These are phyloP conservation scores for Xylogone sp. DNA, from an alignment of 2,329 filamentous ascomycete species.

Conservation along the genomic window DNA sequence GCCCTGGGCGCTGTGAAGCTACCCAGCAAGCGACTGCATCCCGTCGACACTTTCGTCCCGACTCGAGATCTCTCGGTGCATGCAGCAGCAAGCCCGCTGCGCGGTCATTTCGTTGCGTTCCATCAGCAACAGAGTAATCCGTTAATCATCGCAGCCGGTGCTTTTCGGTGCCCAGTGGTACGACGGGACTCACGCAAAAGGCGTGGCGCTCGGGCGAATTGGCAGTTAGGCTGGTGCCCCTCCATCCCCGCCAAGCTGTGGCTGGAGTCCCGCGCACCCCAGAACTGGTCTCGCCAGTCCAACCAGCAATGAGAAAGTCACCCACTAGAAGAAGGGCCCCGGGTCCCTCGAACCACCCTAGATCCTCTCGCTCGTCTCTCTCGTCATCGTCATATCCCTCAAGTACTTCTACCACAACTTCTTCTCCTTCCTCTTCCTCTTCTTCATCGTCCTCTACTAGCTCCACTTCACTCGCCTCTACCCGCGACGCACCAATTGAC, in stretches of 20 bases:
- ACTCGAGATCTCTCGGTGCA: no score
- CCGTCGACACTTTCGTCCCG: no score
- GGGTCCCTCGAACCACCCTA: slow-evolving; percentile 10
- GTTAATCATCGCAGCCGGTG: no score
- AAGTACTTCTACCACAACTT: slow-evolving; percentile 6
- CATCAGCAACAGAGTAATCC: no score
- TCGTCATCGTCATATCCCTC: neutral
- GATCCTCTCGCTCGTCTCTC: neutral
- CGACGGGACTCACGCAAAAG: neutral
- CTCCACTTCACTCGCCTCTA: slow-evolving; percentile 4
- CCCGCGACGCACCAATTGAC: slow-evolving; percentile 6
- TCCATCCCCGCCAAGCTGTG: slow-evolving; percentile 21
- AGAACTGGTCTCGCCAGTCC: no score
- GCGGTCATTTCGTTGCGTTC: no score
- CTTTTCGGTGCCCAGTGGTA: no score
- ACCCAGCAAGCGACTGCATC: no score
- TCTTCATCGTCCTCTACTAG: slow-evolving; percentile 5
- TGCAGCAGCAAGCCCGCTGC: no score
- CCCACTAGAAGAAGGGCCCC: slow-evolving; percentile 19
- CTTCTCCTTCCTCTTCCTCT: slow-evolving; percentile 7
- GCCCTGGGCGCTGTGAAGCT: no score
- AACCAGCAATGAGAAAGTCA: slow-evolving; percentile 24
- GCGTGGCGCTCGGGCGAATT: neutral
- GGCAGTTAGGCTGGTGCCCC: slow-evolving; percentile 9
- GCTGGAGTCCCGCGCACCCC: slow-evolving; percentile 12